A percentile compares a stretch with the other conserved stretches of the same genome.
phyloP scores from a whole-genome alignment of 352 stramenopile genomes.

The Plasmopara viticola region DNA sequence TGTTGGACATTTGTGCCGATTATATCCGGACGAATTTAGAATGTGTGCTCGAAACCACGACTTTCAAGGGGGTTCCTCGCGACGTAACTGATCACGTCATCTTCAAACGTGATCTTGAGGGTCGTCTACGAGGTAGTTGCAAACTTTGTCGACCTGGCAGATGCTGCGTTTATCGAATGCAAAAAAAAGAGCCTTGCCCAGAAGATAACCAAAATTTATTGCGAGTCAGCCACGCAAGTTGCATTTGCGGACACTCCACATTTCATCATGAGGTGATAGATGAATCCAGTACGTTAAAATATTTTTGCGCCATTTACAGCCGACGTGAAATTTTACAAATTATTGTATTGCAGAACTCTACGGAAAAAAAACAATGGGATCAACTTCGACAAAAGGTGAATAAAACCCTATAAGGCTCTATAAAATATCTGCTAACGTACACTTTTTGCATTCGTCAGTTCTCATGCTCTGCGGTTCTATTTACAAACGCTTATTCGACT shows the following conservation, averaged over 20 bases:
- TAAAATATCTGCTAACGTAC: no score
- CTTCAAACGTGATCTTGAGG: conserved; percentile 67
- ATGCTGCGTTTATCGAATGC: conserved; percentile 63
- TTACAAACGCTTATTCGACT: conserved; percentile 50
- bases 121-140: conserved; percentile 61
- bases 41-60: conserved; percentile 52
- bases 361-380: conserved; percentile 50
- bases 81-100: conserved; percentile 74
- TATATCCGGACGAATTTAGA: conserved; percentile 66
- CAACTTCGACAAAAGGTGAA: conserved; percentile 57
- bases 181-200: conserved; percentile 25
- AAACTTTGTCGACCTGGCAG: conserved; percentile 61
- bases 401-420: no score
- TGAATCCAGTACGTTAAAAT: conserved; percentile 49
- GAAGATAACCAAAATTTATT: conserved; percentile 26
- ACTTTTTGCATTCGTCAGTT: conserved; percentile 19
- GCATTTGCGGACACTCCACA: conserved; percentile 67
- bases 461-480: conserved; percentile 43
- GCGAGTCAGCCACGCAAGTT: conserved; percentile 31
- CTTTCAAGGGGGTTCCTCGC: conserved; percentile 69
- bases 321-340: conserved; percentile 7
- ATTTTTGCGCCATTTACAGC: background rate
- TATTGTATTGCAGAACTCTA: conserved; percentile 40
- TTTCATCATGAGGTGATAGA: conserved; percentile 72
- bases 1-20: conserved; percentile 67